A percentile compares a stretch with the other conserved stretches of the same genome.
Conservation (phyloP, 2,329 filamentous ascomycete species). For the Alternaria ventricosa region DNA sequence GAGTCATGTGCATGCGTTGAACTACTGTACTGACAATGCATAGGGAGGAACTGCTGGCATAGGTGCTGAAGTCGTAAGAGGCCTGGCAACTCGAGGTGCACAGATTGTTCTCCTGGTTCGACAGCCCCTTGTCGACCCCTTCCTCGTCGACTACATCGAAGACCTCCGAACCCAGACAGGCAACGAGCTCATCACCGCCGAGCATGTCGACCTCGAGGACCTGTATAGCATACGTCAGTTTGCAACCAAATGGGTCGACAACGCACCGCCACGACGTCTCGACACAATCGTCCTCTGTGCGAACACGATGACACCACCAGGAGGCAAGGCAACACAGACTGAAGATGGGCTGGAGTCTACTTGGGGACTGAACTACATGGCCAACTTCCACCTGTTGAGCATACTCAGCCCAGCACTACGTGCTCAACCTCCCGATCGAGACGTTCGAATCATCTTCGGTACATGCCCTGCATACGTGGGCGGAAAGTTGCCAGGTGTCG, state of each 20-base stretch:
- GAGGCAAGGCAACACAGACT: conserved; percentile 66
- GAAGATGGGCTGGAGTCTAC: conserved; percentile 83
- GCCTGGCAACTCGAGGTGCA: conserved; percentile 81
- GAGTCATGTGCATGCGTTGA: neutral
- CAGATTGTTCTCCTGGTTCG: conserved; percentile 91
- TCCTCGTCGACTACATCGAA: conserved; percentile 90
- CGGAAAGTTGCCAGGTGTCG: conserved; percentile 68
- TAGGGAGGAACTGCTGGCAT: conserved; percentile 91
- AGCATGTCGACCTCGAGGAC: conserved; percentile 88
- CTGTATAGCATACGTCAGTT: conserved; percentile 92
- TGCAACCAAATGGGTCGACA: conserved; percentile 98
- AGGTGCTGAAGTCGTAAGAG: conserved; percentile 75
- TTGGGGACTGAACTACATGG: conserved; percentile 94
- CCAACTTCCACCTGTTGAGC: conserved; percentile 92
- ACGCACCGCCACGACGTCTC: conserved; percentile 83
- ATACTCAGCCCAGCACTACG: conserved; percentile 90
- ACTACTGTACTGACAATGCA: conserved; percentile 18
- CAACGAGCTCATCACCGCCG: conserved; percentile 91
- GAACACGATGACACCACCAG: conserved; percentile 75
- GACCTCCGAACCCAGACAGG: conserved; percentile 78
- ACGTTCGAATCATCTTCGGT: conserved; percentile 85
- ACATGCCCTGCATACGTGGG: conserved; percentile 90
- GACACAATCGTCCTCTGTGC: conserved; percentile 93
- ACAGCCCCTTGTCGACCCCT: conserved; percentile 79
- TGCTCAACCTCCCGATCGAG: conserved; percentile 90